phyloP scores from a whole-genome alignment of 345 rosid genomes.

The Populus tremula region DNA sequence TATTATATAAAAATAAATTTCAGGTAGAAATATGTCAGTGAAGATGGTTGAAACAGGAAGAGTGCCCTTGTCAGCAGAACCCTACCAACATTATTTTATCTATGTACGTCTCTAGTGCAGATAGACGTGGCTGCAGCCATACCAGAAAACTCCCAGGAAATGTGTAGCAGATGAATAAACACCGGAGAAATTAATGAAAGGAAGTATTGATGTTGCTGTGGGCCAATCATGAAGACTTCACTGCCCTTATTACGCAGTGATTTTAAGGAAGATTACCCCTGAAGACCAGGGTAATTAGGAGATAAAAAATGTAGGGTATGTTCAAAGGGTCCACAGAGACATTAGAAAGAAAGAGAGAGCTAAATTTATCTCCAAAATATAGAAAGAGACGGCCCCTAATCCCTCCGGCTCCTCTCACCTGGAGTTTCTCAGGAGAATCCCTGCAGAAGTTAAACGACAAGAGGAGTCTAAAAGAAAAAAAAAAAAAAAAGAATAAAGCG shows the following conservation, averaged over 20 bases:
- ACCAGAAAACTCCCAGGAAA: too few relatives aligned
- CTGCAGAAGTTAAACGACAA: conserved; percentile 18
- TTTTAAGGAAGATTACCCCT: conserved; percentile 37
- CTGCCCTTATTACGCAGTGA: neutral
- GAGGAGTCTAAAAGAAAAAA: conserved; percentile 18
- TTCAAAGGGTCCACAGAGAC: conserved; percentile 4
- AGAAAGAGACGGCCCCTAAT: neutral
- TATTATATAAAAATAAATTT: too few relatives aligned
- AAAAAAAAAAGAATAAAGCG: conserved; percentile 25
- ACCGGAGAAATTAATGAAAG: too few relatives aligned
- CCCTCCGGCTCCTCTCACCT: conserved; percentile 5
- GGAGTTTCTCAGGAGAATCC: conserved; percentile 15
- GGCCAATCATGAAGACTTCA: too few relatives aligned
- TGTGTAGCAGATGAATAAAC: too few relatives aligned
- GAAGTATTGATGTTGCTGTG: neutral
- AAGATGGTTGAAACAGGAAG: too few relatives aligned
- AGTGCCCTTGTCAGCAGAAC: too few relatives aligned
- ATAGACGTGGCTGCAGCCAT: too few relatives aligned
- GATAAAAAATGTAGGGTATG: conserved; percentile 13
- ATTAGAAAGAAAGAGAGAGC: neutral
- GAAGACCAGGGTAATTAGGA: conserved; percentile 17
- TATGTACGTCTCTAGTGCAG: too few relatives aligned
- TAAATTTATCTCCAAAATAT: too few relatives aligned
- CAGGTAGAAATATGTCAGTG: too few relatives aligned
- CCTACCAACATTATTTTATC: too few relatives aligned